A percentile compares a stretch with the other conserved stretches of the same genome.
Evolutionary conservation across 2,329 filamentous ascomycete species (phyloP).

Genomic region (Penicillium psychrosexuale): DNA sequence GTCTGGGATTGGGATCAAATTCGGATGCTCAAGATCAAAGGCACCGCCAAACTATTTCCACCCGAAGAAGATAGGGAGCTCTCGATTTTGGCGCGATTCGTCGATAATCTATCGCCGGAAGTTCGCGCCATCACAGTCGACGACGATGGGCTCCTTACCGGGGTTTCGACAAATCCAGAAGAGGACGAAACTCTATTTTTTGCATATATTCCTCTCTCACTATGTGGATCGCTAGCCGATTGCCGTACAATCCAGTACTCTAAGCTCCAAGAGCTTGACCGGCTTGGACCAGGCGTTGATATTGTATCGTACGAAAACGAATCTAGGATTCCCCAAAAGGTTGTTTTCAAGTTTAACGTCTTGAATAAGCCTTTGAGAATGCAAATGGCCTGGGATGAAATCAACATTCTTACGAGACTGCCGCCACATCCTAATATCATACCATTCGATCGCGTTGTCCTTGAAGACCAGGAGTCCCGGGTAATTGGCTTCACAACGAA

Average conservation of each 20-base stretch:
- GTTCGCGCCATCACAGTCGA: conserved; percentile 21
- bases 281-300: conserved; percentile 18
- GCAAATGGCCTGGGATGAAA: conserved; percentile 26
- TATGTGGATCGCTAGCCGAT: conserved; percentile 9
- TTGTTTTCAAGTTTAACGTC: conserved; percentile 23
- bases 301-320: conserved; percentile 12
- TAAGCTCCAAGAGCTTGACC: conserved; percentile 19
- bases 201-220: conserved; percentile 17
- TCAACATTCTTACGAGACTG: conserved; percentile 26
- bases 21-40: conserved; percentile 22
- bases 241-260: conserved; percentile 16
- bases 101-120: conserved; percentile 19
- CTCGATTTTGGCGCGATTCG: conserved; percentile 16
- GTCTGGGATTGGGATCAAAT: conserved; percentile 27
- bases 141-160: conserved; percentile 19
- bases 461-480: conserved; percentile 21
- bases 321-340: neutral
- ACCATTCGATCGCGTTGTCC: conserved; percentile 27
- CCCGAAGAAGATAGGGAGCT: conserved; percentile 19
- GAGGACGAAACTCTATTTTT: conserved; percentile 19
- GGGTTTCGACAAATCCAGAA: conserved; percentile 20
- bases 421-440: conserved; percentile 31
- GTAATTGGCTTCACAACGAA: conserved; percentile 31
- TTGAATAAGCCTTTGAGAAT: conserved; percentile 13
- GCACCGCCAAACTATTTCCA: conserved; percentile 22